Base-by-base conservation (phyloP, 1,284 basidiomycete genomes). In the Ganoderma lucidum region DNA sequence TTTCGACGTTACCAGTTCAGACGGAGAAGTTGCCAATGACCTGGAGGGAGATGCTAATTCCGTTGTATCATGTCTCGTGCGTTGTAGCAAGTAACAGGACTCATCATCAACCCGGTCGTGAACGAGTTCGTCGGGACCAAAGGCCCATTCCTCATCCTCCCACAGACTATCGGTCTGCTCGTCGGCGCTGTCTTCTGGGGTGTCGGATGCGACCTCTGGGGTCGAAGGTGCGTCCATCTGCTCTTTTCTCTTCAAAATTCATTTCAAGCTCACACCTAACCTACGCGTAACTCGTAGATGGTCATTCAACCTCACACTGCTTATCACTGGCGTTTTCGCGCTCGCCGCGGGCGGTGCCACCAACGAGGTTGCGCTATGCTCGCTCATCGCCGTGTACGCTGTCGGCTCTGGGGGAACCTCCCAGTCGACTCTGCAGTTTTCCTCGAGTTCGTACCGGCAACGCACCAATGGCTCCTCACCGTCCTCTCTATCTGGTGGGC, bases 391-490 rank as follows among this genome's bases (percentile, higher is more conserved):
- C 0, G 79, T 87, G 2, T 87, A 87, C 82, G 87, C 87, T 2
- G 79, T 90, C 6, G 90, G 90, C 3, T 92, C 89, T 1, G 93
- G 87, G 53, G 90, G n/a, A 92, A 92, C 74, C 76, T 91, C 58
- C 90, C 93, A 0, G 92, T 95, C 6, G 93, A 95, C 77, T 91
- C 91, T 19, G 89, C 92, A 0, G 89, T 95, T 60, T 93, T 93
- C 76, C 83, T 95, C 19, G 88, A 90, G 72, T 87, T 89, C 68
- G 76, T 88, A 3, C 89, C 89, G 0, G 85, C 84, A 0, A 85
- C 84, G 3, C 87, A 89, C 73, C 90, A 89, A 73, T 91, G 87
- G 71, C 80, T 90, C 1, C 79, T 90, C 51, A 90, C 88, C 0
- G 80, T 90, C 14, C 83, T 91, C 70, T 87, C 88, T 0, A 82